phyloP scores from a whole-genome alignment of 78 protist species.

The Dictyostelium discoideum region DNA sequence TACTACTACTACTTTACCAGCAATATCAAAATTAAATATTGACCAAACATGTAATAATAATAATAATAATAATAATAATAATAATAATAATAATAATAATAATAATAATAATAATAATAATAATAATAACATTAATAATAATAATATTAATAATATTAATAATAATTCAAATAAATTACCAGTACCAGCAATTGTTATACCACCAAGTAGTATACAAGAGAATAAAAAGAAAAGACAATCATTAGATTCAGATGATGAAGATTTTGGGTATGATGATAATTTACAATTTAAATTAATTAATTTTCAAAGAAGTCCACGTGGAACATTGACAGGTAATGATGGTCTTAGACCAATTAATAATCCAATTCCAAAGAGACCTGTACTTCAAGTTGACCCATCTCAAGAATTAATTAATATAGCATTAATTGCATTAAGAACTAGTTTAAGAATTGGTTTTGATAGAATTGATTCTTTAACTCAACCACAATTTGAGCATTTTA shows the following conservation, averaged over 20 bases:
- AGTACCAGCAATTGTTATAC: slow-evolving; percentile 20
- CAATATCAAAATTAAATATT: not conserved
- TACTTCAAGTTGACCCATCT: slow-evolving; percentile 33
- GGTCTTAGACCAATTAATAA: slow-evolving; percentile 37
- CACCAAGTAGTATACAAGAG: slow-evolving; percentile 28
- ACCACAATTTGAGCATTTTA: slow-evolving; percentile 49
- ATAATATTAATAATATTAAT: no score
- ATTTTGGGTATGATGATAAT: slow-evolving; percentile 63
- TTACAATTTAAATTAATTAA: not conserved
- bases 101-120: not conserved
- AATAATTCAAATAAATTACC: no score
- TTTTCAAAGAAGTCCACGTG: not conserved
- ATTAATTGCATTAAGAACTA: slow-evolving; percentile 55
- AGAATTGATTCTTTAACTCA: slow-evolving; percentile 11
- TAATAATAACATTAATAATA: no score
- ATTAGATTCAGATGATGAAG: slow-evolving; percentile 46
- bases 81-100: not conserved
- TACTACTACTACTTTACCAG: not conserved
- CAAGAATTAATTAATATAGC: slow-evolving; percentile 40
- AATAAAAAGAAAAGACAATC: slow-evolving; percentile 19
- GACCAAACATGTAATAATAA: not conserved
- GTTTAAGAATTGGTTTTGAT: slow-evolving; percentile 2
- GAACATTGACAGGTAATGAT: not conserved
- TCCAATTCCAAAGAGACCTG: slow-evolving; percentile 77
- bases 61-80: not conserved